Base-by-base conservation (phyloP, 306 rosid genomes). In the Prunus kanzakura region DNA sequence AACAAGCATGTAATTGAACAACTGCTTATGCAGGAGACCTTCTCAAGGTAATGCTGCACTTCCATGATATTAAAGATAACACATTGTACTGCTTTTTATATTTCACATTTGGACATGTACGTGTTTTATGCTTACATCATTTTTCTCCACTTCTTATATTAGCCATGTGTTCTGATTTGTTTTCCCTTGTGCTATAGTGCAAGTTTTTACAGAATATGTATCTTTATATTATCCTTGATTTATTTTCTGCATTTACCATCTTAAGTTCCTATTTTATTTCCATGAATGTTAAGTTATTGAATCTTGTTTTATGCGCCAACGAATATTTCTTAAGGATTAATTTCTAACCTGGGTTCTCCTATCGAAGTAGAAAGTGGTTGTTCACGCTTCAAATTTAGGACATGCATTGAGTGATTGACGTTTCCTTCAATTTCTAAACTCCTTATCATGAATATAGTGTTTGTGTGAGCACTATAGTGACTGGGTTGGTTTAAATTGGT, bases 1-100 rank as follows among this genome's bases (percentile, higher is more conserved):
- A 86, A 68, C 78, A 92, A 85, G 87, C 78, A 41, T 69, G 23
- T 70, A 67, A 91, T 96, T 71, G 98, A 89, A 78, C 87, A 82
- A 83, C 87, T 91, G 69, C 79, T 96, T 62, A 81, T 81, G 93
- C 87, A 83, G 78, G 97, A 91, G 84, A 88, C 93, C 69, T 96
- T 92, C 88, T 88, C 97, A 8, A 91, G 99, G 99, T 96, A 82
- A 69, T 38, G 22, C 43, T 45, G 58, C 64, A 23, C 9, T 46
- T 73, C 18, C 14, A 19, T 43, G 29, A 43, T 63, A 30, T 64
- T 65, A 4, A 65, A 10, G 63, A 30, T 16, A 27, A 71, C 22
- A 14, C 56, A 19, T 41, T 57, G 23, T 57, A 14, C 41, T 3
- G 12, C 71, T 8, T 61, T 61, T 19, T 32, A n/a, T 19, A 6